Conservation (phyloP, 345 rosid species). For the Dimocarpus longan region DNA sequence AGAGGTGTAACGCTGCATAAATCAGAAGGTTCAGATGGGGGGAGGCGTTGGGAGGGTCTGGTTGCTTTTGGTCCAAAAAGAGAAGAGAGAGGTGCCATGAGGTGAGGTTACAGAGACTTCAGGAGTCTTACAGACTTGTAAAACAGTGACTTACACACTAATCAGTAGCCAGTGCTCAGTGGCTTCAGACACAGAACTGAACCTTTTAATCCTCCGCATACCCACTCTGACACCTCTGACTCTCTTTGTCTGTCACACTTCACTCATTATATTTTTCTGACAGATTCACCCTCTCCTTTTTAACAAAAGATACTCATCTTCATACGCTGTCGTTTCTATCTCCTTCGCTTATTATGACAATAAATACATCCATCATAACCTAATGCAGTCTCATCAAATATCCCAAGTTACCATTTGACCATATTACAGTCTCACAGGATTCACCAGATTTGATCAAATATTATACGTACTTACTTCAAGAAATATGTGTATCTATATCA, state of each 20-base stretch:
- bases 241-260: not conserved
- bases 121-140: conserved; percentile 1
- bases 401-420: not conserved
- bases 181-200: not conserved
- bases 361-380: too few relatives aligned
- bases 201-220: not conserved
- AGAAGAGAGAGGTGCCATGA: not conserved
- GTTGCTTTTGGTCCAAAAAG: conserved; percentile 11
- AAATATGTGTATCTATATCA: too few relatives aligned
- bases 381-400: not conserved
- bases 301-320: not conserved
- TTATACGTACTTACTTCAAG: too few relatives aligned
- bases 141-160: conserved; percentile 13
- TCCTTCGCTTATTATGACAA: too few relatives aligned
- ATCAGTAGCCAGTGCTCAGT: conserved; percentile 20
- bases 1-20: not conserved
- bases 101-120: not conserved
- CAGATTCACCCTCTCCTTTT: conserved; percentile 1
- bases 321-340: not conserved
- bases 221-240: not conserved
- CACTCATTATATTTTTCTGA: not conserved
- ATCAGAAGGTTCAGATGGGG: conserved; percentile 34
- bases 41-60: conserved; percentile 23
- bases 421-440: not conserved
- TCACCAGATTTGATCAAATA: too few relatives aligned